A percentile compares a stretch with the other conserved stretches of the same genome.
phyloP scores from a whole-genome alignment of 106 monocot species.

The Allium fistulosum region DNA sequence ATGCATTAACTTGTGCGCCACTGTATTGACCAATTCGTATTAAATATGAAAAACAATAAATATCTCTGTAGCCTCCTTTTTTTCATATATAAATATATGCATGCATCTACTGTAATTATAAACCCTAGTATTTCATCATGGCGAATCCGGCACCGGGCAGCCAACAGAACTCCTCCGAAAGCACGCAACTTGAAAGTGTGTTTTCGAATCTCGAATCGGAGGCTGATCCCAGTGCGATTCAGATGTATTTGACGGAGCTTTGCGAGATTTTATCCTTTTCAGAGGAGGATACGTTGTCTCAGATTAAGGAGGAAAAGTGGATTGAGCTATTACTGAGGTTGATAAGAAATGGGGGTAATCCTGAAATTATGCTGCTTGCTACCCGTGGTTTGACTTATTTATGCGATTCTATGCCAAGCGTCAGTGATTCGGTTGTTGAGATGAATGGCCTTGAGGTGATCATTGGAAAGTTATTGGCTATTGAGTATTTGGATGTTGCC shows the following conservation, averaged over 20 bases:
- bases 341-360: constrained; percentile 26
- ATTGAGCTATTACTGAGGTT: constrained; percentile 40
- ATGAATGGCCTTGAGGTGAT: constrained; percentile 57
- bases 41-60: no score
- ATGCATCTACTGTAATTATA: no score
- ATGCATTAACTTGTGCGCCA: no score
- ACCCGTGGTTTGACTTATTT: constrained; percentile 65
- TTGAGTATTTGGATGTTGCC: constrained; percentile 82
- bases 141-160: no score
- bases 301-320: constrained; percentile 21
- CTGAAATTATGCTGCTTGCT: constrained; percentile 64
- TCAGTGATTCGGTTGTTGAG: constrained; percentile 35
- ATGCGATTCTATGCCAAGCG: constrained; percentile 53
- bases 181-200: no score
- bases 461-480: constrained; percentile 41
- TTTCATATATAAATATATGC: no score
- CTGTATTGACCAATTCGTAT: no score
- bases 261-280: constrained; percentile 60
- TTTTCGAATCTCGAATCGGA: constrained; percentile 17
- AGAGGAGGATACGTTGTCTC: constrained; percentile 29
- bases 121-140: no score
- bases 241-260: constrained; percentile 45
- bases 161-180: no score
- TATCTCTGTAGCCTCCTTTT: no score
- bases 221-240: constrained; percentile 9